Percentiles rank a stretch among this genome's conserved stretches.
phyloP scores from a whole-genome alignment of 2,329 filamentous ascomycete genomes.

The Verruconis gallopava region DNA sequence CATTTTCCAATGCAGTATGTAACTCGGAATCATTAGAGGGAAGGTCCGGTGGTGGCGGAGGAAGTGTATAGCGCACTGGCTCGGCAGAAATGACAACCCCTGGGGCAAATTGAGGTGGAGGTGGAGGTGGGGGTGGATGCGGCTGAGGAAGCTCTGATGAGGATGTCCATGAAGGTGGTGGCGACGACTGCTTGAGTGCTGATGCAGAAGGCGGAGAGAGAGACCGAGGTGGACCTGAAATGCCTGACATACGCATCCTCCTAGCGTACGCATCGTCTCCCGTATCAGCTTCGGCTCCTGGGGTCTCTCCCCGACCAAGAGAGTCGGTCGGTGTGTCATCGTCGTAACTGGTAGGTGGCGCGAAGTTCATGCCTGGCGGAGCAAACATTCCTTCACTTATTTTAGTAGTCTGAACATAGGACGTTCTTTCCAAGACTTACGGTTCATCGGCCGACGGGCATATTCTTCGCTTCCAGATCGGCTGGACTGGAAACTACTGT shows the following conservation, averaged over 20 bases:
- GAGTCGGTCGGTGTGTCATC: conserved; percentile 25
- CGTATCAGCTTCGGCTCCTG: conserved; percentile 43
- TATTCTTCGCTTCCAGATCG: background rate
- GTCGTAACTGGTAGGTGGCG: conserved; percentile 34
- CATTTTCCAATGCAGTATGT: conserved; percentile 31
- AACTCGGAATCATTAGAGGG: conserved; percentile 40
- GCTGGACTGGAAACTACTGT: conserved; percentile 16
- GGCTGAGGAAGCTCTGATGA: conserved; percentile 10
- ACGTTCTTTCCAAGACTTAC: background rate
- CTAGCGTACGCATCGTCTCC: conserved; percentile 59
- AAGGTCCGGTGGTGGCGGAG: conserved; percentile 38
- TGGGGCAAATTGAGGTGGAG: conserved; percentile 19
- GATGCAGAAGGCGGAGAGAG: conserved; percentile 10
- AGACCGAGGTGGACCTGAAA: conserved; percentile 16
- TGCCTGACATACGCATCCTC: conserved; percentile 43
- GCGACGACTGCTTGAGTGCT: conserved; percentile 6
- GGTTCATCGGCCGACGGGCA: background rate
- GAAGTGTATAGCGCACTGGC: conserved; percentile 58
- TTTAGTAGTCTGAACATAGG: conserved; percentile 2
- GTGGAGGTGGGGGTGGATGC: conserved; percentile 14
- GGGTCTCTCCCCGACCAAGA: conserved; percentile 41
- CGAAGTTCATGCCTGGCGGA: conserved; percentile 37
- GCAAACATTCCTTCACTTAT: conserved; percentile 32
- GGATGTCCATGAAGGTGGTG: conserved; percentile 8
- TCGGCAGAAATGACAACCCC: conserved; percentile 60